Evolutionary conservation across 805 yeast species (phyloP).

Genomic region (Zygoascus tannicola): DNA sequence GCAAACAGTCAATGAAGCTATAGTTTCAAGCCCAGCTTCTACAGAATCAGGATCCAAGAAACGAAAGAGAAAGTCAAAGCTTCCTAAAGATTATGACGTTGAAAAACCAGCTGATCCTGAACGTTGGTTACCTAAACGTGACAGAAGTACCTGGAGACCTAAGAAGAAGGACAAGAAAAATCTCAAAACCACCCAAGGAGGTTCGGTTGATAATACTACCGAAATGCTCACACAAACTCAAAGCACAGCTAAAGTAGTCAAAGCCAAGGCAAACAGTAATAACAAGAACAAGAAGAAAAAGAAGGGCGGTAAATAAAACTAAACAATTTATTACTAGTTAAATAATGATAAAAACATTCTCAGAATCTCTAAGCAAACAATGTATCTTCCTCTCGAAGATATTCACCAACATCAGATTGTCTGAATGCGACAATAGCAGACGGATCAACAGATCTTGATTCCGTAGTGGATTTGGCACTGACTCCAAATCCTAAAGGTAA

Average conservation of each 20-base stretch:
- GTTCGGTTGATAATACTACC: slow-evolving; percentile 34
- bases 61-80: slow-evolving; percentile 25
- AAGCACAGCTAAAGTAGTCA: slow-evolving; percentile 7
- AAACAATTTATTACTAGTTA: background rate
- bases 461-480: slow-evolving; percentile 82
- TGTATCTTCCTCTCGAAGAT: slow-evolving; percentile 95
- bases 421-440: slow-evolving; percentile 92
- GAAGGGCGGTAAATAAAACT: slow-evolving; percentile 26
- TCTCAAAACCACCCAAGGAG: slow-evolving; percentile 50
- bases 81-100: slow-evolving; percentile 36
- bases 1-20: background rate
- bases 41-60: slow-evolving; percentile 25
- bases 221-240: slow-evolving; percentile 11
- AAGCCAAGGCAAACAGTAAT: slow-evolving; percentile 2
- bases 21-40: slow-evolving; percentile 18
- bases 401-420: slow-evolving; percentile 97
- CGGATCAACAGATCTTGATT: slow-evolving; percentile 81
- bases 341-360: background rate
- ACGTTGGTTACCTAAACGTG: slow-evolving; percentile 87
- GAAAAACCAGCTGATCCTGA: slow-evolving; percentile 47
- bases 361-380: slow-evolving; percentile 52
- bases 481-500: slow-evolving; percentile 94
- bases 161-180: slow-evolving; percentile 53
- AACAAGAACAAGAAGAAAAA: slow-evolving; percentile 25
- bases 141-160: slow-evolving; percentile 75